A percentile compares a stretch with the other conserved stretches of the same genome.
phyloP scores from a whole-genome alignment of 2,329 filamentous ascomycete species.

The Alternaria gaisen region DNA sequence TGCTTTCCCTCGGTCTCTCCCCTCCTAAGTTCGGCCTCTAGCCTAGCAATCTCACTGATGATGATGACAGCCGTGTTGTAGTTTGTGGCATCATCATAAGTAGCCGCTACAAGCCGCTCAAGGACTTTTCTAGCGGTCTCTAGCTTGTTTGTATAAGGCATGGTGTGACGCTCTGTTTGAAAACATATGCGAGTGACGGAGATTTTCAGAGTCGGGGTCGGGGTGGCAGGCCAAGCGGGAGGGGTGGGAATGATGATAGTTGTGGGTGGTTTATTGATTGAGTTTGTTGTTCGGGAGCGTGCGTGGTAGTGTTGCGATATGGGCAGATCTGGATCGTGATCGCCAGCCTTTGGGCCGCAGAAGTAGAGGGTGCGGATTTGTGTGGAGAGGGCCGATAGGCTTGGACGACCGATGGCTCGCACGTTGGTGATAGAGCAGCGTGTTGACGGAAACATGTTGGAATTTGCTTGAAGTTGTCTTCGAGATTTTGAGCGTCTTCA shows the following conservation, averaged over 20 bases:
- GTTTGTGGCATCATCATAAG: neutral
- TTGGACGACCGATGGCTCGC: neutral
- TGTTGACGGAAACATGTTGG: neutral
- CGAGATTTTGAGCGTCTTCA: neutral
- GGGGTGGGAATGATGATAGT: neutral
- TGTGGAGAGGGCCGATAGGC: neutral
- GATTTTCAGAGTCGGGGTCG: neutral
- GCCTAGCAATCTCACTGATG: neutral
- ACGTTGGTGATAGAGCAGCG: neutral
- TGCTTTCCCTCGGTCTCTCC: neutral
- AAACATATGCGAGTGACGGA: neutral
- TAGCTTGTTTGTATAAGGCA: neutral
- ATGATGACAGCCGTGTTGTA: neutral
- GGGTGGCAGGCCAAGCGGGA: neutral
- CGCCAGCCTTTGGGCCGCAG: conserved; percentile 7
- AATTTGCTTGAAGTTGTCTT: neutral
- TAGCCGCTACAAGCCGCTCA: neutral
- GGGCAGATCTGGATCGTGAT: conserved; percentile 1
- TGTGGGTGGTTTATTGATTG: neutral
- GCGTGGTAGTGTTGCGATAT: conserved; percentile 3
- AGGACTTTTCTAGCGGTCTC: neutral
- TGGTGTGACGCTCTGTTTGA: neutral
- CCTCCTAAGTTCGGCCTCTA: neutral
- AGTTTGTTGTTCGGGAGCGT: neutral
- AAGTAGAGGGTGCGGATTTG: conserved; percentile 7